phyloP scores from a whole-genome alignment of 495 filamentous ascomycete genomes.

The Xylaria intraflava region DNA sequence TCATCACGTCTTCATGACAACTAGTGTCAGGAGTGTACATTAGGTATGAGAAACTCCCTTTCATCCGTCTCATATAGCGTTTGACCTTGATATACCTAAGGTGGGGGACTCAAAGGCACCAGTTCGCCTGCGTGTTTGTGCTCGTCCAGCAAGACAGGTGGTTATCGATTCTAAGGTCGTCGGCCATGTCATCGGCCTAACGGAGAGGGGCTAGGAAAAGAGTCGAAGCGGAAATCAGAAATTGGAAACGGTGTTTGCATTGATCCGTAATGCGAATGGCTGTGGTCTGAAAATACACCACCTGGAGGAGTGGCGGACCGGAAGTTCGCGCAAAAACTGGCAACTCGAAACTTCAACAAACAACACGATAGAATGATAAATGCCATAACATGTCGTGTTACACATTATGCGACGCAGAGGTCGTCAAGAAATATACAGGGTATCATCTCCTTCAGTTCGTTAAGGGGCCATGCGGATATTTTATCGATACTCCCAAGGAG shows the following conservation, averaged over 20 bases:
- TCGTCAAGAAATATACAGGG: slow-evolving; percentile 14
- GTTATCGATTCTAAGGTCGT: neutral
- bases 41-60: neutral
- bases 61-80: neutral
- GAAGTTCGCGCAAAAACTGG: neutral
- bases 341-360: neutral
- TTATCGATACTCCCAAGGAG: neutral
- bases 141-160: slow-evolving; percentile 2
- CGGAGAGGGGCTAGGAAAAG: neutral
- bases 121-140: slow-evolving; percentile 1
- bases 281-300: neutral
- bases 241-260: slow-evolving; percentile 1
- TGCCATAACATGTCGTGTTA: slow-evolving; percentile 16
- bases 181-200: neutral
- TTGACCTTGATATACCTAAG: neutral
- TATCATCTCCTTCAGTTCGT: slow-evolving; percentile 13
- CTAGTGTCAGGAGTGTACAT: slow-evolving; percentile 1
- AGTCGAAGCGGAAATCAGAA: neutral
- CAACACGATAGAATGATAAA: slow-evolving; percentile 8
- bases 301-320: neutral
- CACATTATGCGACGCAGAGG: slow-evolving; percentile 12
- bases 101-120: neutral
- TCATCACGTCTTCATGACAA: slow-evolving; percentile 5
- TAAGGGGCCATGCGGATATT: slow-evolving; percentile 7
- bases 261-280: slow-evolving; percentile 5